phyloP scores from a whole-genome alignment of 1,284 basidiomycete species.

The Leccinum idahoense region DNA sequence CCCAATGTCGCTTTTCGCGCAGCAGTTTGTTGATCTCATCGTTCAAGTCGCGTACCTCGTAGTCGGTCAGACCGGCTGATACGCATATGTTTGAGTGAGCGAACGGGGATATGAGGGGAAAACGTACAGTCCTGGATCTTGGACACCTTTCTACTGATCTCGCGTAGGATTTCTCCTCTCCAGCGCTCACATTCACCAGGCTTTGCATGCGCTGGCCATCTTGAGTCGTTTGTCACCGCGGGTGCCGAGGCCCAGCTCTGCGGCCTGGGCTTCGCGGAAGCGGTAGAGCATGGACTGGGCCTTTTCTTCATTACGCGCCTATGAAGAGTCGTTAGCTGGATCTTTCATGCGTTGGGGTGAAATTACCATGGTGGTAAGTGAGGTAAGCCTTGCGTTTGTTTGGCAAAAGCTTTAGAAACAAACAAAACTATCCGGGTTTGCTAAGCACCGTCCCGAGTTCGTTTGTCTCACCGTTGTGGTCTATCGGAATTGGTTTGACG shows the following conservation, averaged over 20 bases:
- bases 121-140: slow-evolving; percentile 93
- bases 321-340: background rate
- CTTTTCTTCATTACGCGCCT: slow-evolving; percentile 97
- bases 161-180: slow-evolving; percentile 91
- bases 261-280: slow-evolving; percentile 94
- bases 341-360: background rate
- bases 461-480: too few relatives aligned
- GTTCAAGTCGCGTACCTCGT: slow-evolving; percentile 86
- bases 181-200: slow-evolving; percentile 91
- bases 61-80: slow-evolving; percentile 87
- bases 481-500: too few relatives aligned
- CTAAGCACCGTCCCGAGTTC: too few relatives aligned
- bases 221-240: slow-evolving; percentile 79
- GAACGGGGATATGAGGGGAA: background rate
- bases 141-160: slow-evolving; percentile 93
- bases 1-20: slow-evolving; percentile 96
- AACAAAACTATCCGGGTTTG: background rate
- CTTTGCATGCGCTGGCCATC: slow-evolving; percentile 87
- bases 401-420: slow-evolving; percentile 22
- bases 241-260: slow-evolving; percentile 87
- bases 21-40: slow-evolving; percentile 97
- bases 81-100: background rate
- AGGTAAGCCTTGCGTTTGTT: slow-evolving; percentile 13
- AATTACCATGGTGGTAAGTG: slow-evolving; percentile 14
- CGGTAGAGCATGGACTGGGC: slow-evolving; percentile 98